Evolutionary conservation across 176 grass and related monocot species (phyloP).

Genomic region (Carex parvula): DNA sequence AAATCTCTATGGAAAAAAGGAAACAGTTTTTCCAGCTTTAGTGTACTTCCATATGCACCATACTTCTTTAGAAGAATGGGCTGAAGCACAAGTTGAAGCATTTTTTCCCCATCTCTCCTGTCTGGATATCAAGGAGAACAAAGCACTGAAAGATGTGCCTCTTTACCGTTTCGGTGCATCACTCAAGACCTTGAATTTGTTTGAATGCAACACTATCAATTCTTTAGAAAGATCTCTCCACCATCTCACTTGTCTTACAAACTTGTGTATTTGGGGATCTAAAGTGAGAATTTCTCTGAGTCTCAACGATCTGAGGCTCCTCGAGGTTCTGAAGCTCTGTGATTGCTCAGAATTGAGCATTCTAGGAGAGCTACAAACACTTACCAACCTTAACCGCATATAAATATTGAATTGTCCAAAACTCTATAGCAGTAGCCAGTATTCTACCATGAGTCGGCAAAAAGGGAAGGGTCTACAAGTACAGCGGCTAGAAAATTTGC

Average conservation of each 20-base stretch:
- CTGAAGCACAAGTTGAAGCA: not conserved
- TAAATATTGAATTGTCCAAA: not conserved
- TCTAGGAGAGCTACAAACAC: not conserved
- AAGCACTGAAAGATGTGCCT: not conserved
- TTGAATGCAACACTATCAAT: not conserved
- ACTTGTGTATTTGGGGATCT: not conserved
- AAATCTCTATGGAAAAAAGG: conserved; percentile 2
- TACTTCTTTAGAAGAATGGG: not conserved
- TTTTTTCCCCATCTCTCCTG: not conserved
- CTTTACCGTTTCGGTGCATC: not conserved
- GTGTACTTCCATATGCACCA: too few species aligned
- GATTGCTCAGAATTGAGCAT: not conserved
- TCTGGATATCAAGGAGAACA: not conserved
- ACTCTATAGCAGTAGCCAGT: not conserved
- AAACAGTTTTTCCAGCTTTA: not conserved
- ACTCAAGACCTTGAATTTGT: not conserved
- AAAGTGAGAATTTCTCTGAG: not conserved
- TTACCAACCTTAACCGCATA: not conserved
- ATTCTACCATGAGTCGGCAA: not conserved
- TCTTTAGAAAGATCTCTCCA: not conserved
- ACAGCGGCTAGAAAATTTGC: not conserved
- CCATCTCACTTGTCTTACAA: not conserved
- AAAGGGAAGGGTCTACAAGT: not conserved
- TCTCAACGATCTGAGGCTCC: not conserved
- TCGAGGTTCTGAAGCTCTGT: not conserved